Base-by-base conservation (phyloP, 2,329 filamentous ascomycete species). In the Cercospora sp. region DNA sequence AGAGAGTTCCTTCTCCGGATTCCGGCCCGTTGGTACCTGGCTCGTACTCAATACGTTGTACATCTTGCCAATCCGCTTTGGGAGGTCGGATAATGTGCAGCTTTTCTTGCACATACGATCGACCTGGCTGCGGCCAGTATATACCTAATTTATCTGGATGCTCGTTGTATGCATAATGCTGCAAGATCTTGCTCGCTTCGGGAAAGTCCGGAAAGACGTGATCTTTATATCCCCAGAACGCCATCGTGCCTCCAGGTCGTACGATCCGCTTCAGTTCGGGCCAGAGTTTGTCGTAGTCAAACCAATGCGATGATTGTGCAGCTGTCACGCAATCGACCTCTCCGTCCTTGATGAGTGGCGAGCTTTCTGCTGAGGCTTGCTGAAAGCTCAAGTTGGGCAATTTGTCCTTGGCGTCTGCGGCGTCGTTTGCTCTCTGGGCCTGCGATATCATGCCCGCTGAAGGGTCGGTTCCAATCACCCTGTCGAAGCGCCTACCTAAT, bases 161-260 rank as follows among this genome's bases (percentile, higher is more conserved):
- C 16, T 67, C 65, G 6, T 82, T 84, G 78, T 89, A 89, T 68
- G 84, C 82, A 71, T 86, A 90, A 30, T 79, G 77, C 73, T 86
- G 80, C 74, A 89, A 81, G 26, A 90, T 81, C 55, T 75, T 75
- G 26, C 84, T 88, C 16, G 86, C 86, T 36, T 74, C 73, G 6
- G 85, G 83, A 70, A 82, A 82, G 23, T 85, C 84, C 16, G 88
- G 78, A 62, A 90, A 82, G 36, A 88, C 80, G 73, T 86, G 87
- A 77, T 90, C 88, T 73, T 87, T 88, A 77, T 90, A 90, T 1
- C 87, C 88, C 86, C 85, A 90, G 75, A 89, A 88, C 0, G 87
- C 87, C n/a, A 90, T 72, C 0, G 86, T 87, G 16, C 87, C 88
- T 13, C 85, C 85, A 1, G 77, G 76, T 60, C 84, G 81, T 48